A percentile compares a stretch with the other conserved stretches of the same genome.
phyloP scores from a whole-genome alignment of 441 rosid species.

The Populus tomentosa region DNA sequence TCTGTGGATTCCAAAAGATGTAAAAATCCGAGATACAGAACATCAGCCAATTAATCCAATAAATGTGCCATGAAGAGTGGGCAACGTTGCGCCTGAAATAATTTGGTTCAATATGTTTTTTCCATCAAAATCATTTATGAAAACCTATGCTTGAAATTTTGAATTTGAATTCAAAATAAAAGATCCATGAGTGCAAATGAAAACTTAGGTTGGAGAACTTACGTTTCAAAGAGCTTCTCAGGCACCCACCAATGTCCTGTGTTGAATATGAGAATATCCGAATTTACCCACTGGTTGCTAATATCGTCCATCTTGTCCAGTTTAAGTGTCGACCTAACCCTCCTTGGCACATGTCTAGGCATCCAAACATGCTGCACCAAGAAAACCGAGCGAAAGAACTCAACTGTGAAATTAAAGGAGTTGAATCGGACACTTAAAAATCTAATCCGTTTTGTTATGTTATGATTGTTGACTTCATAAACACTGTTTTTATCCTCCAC shows the following conservation, averaged over 20 bases:
- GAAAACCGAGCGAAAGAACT: constrained; percentile 73
- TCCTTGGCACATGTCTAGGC: constrained; percentile 55
- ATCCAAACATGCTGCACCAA: constrained; percentile 61
- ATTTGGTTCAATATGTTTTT: neutral
- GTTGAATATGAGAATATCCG: constrained; percentile 71
- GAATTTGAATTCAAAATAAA: neutral
- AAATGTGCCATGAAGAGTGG: neutral
- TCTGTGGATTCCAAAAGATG: neutral
- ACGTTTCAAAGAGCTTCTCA: constrained; percentile 69
- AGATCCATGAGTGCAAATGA: neutral
- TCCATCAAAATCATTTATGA: constrained; percentile 14
- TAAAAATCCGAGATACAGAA: neutral
- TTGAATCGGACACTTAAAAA: constrained; percentile 63
- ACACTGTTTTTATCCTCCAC: constrained; percentile 62
- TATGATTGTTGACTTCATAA: constrained; percentile 65
- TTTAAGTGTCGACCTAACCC: constrained; percentile 55
- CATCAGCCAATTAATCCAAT: neutral
- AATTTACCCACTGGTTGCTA: constrained; percentile 53
- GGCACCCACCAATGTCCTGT: constrained; percentile 95
- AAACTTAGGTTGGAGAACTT: constrained; percentile 28
- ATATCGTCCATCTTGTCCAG: constrained; percentile 64
- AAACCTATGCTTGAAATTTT: neutral
- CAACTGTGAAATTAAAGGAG: constrained; percentile 60
- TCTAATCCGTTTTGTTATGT: constrained; percentile 63
- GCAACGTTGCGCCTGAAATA: neutral